A percentile compares a stretch with the other conserved stretches of the same genome.
Conservation (phyloP, 2,329 filamentous ascomycete genomes). For the Phialocephala sp. region DNA sequence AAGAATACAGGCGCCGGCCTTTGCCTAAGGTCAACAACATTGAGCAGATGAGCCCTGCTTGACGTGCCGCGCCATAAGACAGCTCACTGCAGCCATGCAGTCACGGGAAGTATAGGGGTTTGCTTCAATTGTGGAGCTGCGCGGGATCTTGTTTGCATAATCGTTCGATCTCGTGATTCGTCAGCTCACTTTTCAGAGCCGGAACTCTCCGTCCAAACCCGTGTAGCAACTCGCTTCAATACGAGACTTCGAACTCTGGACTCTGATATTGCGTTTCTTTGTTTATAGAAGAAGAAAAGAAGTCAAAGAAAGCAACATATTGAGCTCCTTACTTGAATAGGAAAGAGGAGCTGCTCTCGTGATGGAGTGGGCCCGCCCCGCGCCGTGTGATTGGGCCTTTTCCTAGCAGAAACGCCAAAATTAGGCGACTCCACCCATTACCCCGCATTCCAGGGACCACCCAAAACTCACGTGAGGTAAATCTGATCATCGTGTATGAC, state of each 20-base stretch:
- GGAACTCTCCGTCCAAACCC: neutral
- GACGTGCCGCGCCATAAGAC: neutral
- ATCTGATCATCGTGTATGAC: constrained; percentile 18
- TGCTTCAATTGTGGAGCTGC: constrained; percentile 4
- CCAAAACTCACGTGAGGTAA: constrained; percentile 25
- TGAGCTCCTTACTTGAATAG: constrained; percentile 1
- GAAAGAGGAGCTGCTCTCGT: neutral
- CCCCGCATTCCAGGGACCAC: constrained; percentile 25
- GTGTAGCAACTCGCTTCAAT: neutral
- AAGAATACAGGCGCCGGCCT: too few species aligned
- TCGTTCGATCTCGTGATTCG: constrained; percentile 1
- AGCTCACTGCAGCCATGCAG: neutral
- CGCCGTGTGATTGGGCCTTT: neutral
- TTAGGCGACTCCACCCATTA: constrained; percentile 19
- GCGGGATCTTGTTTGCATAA: neutral
- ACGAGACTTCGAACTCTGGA: neutral
- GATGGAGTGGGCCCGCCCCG: neutral
- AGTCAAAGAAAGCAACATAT: neutral
- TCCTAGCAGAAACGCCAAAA: constrained; percentile 3
- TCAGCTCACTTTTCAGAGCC: neutral
- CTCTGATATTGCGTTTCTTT: neutral
- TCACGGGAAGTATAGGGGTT: neutral
- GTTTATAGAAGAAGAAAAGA: neutral
- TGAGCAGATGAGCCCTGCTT: neutral
- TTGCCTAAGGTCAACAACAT: too few species aligned